A percentile compares a stretch with the other conserved stretches of the same genome.
phyloP scores from a whole-genome alignment of 2,329 filamentous ascomycete genomes.

The Penicillium sp. region DNA sequence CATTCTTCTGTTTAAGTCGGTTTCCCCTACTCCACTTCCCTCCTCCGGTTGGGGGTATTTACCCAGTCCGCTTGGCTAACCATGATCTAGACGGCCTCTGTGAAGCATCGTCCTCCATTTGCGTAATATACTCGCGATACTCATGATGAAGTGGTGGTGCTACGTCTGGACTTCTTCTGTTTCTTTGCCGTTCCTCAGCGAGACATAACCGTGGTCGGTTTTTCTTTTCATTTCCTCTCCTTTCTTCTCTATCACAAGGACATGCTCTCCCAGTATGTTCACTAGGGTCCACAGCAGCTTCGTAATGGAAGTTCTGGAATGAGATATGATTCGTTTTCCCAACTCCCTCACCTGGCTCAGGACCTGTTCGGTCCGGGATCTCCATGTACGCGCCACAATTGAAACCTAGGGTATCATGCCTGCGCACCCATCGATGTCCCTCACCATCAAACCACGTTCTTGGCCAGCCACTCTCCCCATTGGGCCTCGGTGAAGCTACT shows the following conservation, averaged over 20 bases:
- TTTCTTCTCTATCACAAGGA: slow-evolving; percentile 14
- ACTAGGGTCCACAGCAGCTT: slow-evolving; percentile 27
- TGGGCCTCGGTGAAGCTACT: slow-evolving; percentile 77
- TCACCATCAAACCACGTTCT: slow-evolving; percentile 56
- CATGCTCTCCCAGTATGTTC: slow-evolving; percentile 22
- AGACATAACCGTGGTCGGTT: slow-evolving; percentile 10
- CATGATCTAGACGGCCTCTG: slow-evolving; percentile 66
- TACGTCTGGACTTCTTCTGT: slow-evolving; percentile 13
- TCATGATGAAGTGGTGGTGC: slow-evolving; percentile 14
- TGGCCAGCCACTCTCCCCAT: slow-evolving; percentile 81
- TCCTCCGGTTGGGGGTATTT: background rate
- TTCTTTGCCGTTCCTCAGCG: slow-evolving; percentile 7
- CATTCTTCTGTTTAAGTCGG: slow-evolving; percentile 97
- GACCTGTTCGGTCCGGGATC: slow-evolving; percentile 12
- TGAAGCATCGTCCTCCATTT: slow-evolving; percentile 72
- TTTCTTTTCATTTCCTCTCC: slow-evolving; percentile 7
- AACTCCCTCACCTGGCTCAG: slow-evolving; percentile 13
- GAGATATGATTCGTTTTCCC: slow-evolving; percentile 29
- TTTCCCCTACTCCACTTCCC: slow-evolving; percentile 23
- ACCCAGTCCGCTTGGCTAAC: slow-evolving; percentile 21
- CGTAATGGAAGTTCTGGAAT: slow-evolving; percentile 31
- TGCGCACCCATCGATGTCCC: background rate
- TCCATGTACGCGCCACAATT: slow-evolving; percentile 4
- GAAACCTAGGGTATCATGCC: slow-evolving; percentile 1
- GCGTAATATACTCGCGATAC: slow-evolving; percentile 34